phyloP scores from a whole-genome alignment of 2,329 filamentous ascomycete species.

The Simplicillium aogashimaense region DNA sequence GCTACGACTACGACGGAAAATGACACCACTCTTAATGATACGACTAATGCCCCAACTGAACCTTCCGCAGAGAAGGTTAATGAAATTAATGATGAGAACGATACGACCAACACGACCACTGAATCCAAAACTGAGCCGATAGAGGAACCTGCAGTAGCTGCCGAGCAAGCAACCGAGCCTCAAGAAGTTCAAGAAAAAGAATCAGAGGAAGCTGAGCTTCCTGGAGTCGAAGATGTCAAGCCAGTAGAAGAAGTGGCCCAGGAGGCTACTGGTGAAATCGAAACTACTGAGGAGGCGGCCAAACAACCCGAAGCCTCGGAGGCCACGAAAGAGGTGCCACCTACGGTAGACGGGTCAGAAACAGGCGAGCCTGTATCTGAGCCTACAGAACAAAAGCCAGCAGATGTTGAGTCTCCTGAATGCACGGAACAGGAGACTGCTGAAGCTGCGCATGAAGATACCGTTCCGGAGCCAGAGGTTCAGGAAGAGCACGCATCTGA shows the following conservation, averaged over 20 bases:
- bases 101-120: constrained; percentile 2
- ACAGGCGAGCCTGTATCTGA: not conserved
- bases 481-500: not conserved
- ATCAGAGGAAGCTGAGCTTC: not conserved
- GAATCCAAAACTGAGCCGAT: not conserved
- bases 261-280: constrained; percentile 1
- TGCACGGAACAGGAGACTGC: constrained; percentile 1
- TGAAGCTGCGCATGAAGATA: not conserved
- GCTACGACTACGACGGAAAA: constrained; percentile 7
- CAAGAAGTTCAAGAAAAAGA: not conserved
- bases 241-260: not conserved
- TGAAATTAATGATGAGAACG: not conserved
- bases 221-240: constrained; percentile 2
- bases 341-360: not conserved
- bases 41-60: constrained; percentile 1
- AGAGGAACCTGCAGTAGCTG: not conserved
- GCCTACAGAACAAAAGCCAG: not conserved
- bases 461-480: not conserved
- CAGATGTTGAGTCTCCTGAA: constrained; percentile 7
- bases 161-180: not conserved
- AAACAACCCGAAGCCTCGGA: not conserved
- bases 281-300: not conserved
- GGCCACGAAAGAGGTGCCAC: not conserved
- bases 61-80: not conserved
- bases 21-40: constrained; percentile 4